Conservation (phyloP, 306 rosid species). For the Trifolium repens region DNA sequence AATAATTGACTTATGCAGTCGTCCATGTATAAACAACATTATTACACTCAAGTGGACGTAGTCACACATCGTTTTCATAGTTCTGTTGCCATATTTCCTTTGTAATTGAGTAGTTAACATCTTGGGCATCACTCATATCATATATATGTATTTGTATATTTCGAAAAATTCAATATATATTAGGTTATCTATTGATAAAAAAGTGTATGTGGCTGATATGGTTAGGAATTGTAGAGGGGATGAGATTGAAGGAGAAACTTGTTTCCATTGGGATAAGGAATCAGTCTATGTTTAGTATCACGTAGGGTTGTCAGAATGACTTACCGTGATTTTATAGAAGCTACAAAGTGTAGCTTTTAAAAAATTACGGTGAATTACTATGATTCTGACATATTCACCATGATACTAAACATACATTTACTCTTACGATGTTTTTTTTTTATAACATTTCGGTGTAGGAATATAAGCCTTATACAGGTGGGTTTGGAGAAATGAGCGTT, state of each 20-base stretch:
- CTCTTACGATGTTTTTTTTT: not conserved
- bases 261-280: not conserved
- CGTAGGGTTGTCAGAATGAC: no score
- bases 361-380: no score
- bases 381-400: no score
- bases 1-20: conserved; percentile 32
- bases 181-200: not conserved
- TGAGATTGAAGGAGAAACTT: not conserved
- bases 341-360: no score
- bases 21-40: conserved; percentile 28
- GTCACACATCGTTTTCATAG: conserved; percentile 43
- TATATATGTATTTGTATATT: not conserved
- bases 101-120: conserved; percentile 39
- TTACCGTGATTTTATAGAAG: no score
- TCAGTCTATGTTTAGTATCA: no score
- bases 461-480: no score
- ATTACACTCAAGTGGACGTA: conserved; percentile 38
- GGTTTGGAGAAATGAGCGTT: not conserved
- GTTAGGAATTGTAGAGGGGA: not conserved
- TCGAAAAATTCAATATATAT: not conserved
- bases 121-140: conserved; percentile 31
- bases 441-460: not conserved
- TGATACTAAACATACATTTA: not conserved
- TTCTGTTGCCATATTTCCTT: conserved; percentile 40
- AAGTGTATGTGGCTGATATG: not conserved